phyloP scores from a whole-genome alignment of 805 yeast species.

The Myxozyma vanderwaltii region DNA sequence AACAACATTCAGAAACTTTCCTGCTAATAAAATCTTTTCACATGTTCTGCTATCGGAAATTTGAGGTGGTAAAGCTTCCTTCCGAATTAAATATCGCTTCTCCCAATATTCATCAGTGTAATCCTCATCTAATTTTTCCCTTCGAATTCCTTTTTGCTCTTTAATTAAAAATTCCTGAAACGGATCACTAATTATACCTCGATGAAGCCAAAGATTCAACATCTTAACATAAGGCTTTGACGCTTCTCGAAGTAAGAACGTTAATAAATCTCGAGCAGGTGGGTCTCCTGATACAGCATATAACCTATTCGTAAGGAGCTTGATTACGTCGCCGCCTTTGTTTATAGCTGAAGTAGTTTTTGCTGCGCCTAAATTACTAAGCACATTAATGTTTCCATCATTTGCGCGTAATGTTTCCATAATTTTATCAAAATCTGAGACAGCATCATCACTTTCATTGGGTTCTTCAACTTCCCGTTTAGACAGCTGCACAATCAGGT shows the following conservation, averaged over 20 bases:
- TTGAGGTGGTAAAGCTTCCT: conserved; percentile 73
- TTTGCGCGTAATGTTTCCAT: conserved; percentile 46
- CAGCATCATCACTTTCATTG: conserved; percentile 41
- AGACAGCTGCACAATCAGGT: conserved; percentile 53
- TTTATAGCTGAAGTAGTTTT: conserved; percentile 35
- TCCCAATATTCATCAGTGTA: conserved; percentile 49
- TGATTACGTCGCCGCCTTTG: conserved; percentile 77
- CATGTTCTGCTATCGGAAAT: conserved; percentile 56
- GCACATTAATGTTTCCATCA: conserved; percentile 40
- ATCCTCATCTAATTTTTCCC: conserved; percentile 38
- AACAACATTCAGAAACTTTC: conserved; percentile 77
- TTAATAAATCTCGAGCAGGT: conserved; percentile 55
- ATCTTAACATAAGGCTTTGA: conserved; percentile 64
- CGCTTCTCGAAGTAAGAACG: conserved; percentile 56
- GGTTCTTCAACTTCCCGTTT: conserved; percentile 43
- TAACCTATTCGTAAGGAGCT: conserved; percentile 60
- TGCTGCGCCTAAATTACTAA: conserved; percentile 30
- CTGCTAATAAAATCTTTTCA: conserved; percentile 72
- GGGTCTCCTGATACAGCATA: conserved; percentile 67
- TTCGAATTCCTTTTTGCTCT: conserved; percentile 38
- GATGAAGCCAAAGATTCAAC: conserved; percentile 76
- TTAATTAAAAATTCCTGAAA: conserved; percentile 80
- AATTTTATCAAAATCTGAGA: conserved; percentile 47
- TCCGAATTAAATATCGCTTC: conserved; percentile 64
- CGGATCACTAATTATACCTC: conserved; percentile 76